These are phyloP conservation scores for Scleroderma citrinum DNA, from an alignment of 768 basidiomycete genomes.

Conservation along the genomic window DNA sequence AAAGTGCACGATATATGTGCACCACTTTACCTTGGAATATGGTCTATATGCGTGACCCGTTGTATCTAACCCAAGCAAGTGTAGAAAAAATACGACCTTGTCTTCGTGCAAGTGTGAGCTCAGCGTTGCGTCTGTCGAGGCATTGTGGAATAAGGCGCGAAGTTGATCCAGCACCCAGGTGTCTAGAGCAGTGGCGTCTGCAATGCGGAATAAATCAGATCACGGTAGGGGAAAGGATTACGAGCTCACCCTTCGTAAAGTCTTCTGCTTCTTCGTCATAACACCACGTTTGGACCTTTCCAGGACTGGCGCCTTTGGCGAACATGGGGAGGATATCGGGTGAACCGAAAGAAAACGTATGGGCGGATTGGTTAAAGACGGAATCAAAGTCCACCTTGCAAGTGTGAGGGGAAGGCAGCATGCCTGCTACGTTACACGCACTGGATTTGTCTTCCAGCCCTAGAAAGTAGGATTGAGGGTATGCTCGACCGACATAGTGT, in stretches of 20 bases:
- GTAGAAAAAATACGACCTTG: slow-evolving; percentile 75
- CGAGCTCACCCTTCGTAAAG: slow-evolving; percentile 66
- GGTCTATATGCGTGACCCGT: slow-evolving; percentile 86
- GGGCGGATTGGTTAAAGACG: slow-evolving; percentile 75
- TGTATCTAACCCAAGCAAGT: slow-evolving; percentile 79
- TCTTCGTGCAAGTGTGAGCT: slow-evolving; percentile 46
- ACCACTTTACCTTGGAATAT: slow-evolving; percentile 54
- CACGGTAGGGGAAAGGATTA: background rate
- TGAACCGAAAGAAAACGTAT: slow-evolving; percentile 79
- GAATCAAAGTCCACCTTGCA: slow-evolving; percentile 73
- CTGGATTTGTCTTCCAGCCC: slow-evolving; percentile 87
- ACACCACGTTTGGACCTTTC: slow-evolving; percentile 68
- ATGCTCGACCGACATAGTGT: background rate
- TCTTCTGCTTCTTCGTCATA: slow-evolving; percentile 78
- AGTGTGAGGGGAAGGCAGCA: background rate
- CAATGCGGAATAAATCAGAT: background rate
- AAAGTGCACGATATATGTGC: background rate
- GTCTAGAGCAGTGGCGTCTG: slow-evolving; percentile 75
- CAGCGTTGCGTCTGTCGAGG: slow-evolving; percentile 46
- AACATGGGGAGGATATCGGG: slow-evolving; percentile 92
- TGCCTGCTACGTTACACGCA: slow-evolving; percentile 18
- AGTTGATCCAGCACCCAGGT: slow-evolving; percentile 75
- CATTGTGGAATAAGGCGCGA: slow-evolving; percentile 53
- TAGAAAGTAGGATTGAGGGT: slow-evolving; percentile 19
- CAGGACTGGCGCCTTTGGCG: slow-evolving; percentile 60